Base-by-base conservation (phyloP, 148 eudicot species). In the Suaeda aralocaspica region DNA sequence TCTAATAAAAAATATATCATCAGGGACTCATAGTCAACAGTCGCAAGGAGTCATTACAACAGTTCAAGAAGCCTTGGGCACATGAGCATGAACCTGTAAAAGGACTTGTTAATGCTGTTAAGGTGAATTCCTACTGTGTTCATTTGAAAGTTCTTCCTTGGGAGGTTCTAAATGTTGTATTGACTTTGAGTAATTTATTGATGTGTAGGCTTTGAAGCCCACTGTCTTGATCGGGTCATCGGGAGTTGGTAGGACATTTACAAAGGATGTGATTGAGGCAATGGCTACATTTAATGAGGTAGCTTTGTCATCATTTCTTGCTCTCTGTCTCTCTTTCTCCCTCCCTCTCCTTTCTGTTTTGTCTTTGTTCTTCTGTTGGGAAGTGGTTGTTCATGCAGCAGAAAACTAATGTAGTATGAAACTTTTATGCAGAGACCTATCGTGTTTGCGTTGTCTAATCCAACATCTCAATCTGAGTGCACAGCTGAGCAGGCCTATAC, bases 381-480 rank as follows among this genome's bases (percentile, higher is more conserved):
- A 53, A 66, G 33, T 34, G 11, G 21, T 64, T 60, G 63, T 31
- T 31, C 49, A 24, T 56, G n/a, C 59, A 26, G 16, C 42, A 51
- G 49, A 46, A 48, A 44, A 48, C 64, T 70, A 71, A 60, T 39
- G 12, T 48, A 19, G 16, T 29, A 5, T 26, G 45, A 72, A 39
- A 66, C 36, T 59, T 57, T 24, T 19, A 11, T 84, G 88, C 93
- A 95, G 99, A 91, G 79, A 84, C 99, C 99, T 26, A 58, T 95
- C 39, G 87, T 95, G 74, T 87, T 95, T 70, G 88, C 99, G 44
- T 84, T 95, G 60, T 95, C 99, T 67, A 95, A 95, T 81, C 99
- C 99, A 67, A 95, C 99, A 8, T 95, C 99, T 18, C 99, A 95
- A 70, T 87, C 99, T 21, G 99, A 95, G 81, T 95, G 99, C 77